Conservation (phyloP, 306 rosid genomes). For the Lupinus albus region DNA sequence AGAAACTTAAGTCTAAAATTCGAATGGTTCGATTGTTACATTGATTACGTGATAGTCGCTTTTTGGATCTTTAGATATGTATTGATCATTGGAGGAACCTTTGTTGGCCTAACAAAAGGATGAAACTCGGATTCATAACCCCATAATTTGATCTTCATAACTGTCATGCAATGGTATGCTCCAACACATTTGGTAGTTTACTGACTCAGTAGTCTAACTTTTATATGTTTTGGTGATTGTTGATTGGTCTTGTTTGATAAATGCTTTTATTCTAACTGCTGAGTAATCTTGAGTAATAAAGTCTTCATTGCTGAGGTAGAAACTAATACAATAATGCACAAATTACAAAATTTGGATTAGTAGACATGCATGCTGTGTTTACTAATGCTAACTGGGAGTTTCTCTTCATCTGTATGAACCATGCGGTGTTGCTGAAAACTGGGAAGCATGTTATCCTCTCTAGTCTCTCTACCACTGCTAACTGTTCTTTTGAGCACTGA, state of each 20-base stretch:
- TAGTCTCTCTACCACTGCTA: not conserved
- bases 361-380: slow-evolving; percentile 10
- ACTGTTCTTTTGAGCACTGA: not conserved
- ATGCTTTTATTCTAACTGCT: slow-evolving; percentile 17
- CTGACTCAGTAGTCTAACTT: slow-evolving; percentile 17
- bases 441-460: not conserved
- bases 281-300: slow-evolving; percentile 12
- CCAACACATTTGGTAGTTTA: slow-evolving; percentile 20
- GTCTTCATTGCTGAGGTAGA: not conserved
- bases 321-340: not conserved
- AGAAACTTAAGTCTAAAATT: slow-evolving; percentile 55
- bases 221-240: slow-evolving; percentile 9
- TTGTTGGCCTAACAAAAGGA: not conserved
- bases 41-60: slow-evolving; percentile 37
- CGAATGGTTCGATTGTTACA: slow-evolving; percentile 43
- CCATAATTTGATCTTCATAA: slow-evolving; percentile 14
- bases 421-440: no score
- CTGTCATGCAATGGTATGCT: slow-evolving; percentile 17
- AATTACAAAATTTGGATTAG: slow-evolving; percentile 8
- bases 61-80: slow-evolving; percentile 1
- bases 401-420: not conserved
- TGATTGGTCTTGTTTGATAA: slow-evolving; percentile 16
- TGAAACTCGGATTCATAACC: not conserved
- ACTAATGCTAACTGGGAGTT: slow-evolving; percentile 6
- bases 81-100: slow-evolving; percentile 10